Conservation (phyloP, 768 basidiomycete genomes). For the Russula sp. region DNA sequence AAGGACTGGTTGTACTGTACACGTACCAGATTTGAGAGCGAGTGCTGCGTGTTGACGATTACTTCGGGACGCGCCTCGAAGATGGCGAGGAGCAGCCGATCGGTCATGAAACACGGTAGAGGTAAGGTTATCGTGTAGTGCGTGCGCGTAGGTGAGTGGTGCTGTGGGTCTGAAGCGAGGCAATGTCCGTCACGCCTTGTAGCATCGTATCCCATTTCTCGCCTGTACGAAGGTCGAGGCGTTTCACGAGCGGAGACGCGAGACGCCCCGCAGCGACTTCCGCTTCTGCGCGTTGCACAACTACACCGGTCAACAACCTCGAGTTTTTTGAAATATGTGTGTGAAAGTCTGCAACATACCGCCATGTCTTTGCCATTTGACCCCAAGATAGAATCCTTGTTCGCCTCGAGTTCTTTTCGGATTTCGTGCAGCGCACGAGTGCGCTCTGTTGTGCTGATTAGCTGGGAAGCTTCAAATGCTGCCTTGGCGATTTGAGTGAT, state of each 20-base stretch:
- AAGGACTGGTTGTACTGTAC: no score
- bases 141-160: constrained; percentile 88
- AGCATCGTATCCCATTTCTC: constrained; percentile 97
- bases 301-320: constrained; percentile 40
- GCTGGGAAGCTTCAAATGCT: constrained; percentile 86
- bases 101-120: constrained; percentile 93
- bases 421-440: constrained; percentile 71
- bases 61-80: constrained; percentile 98
- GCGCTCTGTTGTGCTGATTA: constrained; percentile 65
- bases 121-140: constrained; percentile 80
- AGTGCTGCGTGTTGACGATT: constrained; percentile 91
- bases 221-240: constrained; percentile 71
- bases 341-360: no score
- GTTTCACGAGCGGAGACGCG: constrained; percentile 76
- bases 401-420: constrained; percentile 57
- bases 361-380: constrained; percentile 80
- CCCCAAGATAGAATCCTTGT: constrained; percentile 64
- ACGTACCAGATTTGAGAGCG: constrained; percentile 85
- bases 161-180: constrained; percentile 80
- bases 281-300: constrained; percentile 71
- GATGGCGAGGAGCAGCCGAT: constrained; percentile 93
- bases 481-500: constrained; percentile 78
- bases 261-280: constrained; percentile 66
- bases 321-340: no score
- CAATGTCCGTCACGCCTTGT: constrained; percentile 85